phyloP scores from a whole-genome alignment of 75 land plant genomes.

The Larix kaempferi region DNA sequence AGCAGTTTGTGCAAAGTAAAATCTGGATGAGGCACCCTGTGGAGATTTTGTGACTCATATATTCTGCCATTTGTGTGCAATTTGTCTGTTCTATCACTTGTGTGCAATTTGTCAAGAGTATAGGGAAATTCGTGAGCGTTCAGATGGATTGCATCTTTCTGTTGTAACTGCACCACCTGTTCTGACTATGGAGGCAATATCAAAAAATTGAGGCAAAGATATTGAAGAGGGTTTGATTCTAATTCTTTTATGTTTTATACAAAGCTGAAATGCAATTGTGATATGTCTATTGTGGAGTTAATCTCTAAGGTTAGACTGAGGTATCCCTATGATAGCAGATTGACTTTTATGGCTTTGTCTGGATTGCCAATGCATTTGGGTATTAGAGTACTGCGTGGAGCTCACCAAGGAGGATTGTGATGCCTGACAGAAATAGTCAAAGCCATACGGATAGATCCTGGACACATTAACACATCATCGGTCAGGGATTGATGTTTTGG shows the following conservation, averaged over 20 bases:
- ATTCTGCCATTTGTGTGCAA: too few relatives aligned
- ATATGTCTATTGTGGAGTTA: not conserved
- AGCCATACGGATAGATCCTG: too few relatives aligned
- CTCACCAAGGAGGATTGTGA: too few relatives aligned
- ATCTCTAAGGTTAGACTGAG: not conserved
- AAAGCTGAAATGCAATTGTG: not conserved
- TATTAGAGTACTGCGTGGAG: too few relatives aligned
- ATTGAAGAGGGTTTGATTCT: not conserved
- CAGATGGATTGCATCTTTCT: slow-evolving; percentile 14
- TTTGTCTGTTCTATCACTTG: slow-evolving; percentile 62
- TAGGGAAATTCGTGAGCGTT: slow-evolving; percentile 71
- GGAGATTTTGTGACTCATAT: slow-evolving; percentile 68
- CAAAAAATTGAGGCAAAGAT: not conserved
- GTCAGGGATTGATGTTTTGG: too few relatives aligned
- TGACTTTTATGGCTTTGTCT: too few relatives aligned
- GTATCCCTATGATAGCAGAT: too few relatives aligned
- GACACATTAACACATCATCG: too few relatives aligned
- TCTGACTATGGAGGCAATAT: too few relatives aligned
- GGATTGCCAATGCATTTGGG: too few relatives aligned
- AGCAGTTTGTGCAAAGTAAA: too few relatives aligned
- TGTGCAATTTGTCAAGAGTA: slow-evolving; percentile 93
- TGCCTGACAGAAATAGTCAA: too few relatives aligned
- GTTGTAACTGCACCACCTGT: slow-evolving; percentile 43
- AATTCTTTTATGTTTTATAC: not conserved
- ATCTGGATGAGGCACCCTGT: slow-evolving; percentile 79